These are phyloP conservation scores for Volvox africanus DNA, from an alignment of 139 green algal species.

Conservation along the genomic window DNA sequence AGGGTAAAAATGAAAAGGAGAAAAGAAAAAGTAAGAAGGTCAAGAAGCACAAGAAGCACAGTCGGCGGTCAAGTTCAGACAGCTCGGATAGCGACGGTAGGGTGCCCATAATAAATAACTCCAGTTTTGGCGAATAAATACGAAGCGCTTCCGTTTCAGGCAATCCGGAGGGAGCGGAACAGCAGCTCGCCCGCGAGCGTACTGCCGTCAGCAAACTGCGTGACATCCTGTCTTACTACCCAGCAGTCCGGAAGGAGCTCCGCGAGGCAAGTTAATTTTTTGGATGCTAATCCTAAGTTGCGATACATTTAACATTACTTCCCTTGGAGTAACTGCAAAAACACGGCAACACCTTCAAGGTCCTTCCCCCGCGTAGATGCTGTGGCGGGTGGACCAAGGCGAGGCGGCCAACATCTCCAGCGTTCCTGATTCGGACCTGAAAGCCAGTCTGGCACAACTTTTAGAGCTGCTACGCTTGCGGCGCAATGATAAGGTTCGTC, in stretches of 20 bases:
- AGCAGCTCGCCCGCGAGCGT: slow-evolving; percentile 45
- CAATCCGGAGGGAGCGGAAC: neutral
- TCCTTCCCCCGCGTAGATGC: slow-evolving; percentile 39
- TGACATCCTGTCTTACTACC: slow-evolving; percentile 27
- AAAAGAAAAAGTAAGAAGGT: slow-evolving; percentile 65
- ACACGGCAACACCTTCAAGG: neutral
- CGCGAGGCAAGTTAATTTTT: slow-evolving; percentile 41
- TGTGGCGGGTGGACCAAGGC: slow-evolving; percentile 53
- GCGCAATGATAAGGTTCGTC: slow-evolving; percentile 47
- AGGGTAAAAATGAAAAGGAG: slow-evolving; percentile 60
- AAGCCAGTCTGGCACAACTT: slow-evolving; percentile 29
- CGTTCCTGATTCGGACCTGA: slow-evolving; percentile 49
- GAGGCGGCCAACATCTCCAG: slow-evolving; percentile 47
- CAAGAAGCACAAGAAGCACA: slow-evolving; percentile 54
- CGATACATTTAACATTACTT: too few species aligned
- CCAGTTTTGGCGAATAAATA: neutral
- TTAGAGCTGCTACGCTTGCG: slow-evolving; percentile 45
- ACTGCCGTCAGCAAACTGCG: slow-evolving; percentile 49
- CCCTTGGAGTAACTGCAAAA: neutral
- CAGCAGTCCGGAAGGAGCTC: slow-evolving; percentile 53
- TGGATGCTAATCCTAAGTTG: too few species aligned
- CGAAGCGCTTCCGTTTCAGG: neutral
- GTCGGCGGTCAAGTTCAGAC: slow-evolving; percentile 41
- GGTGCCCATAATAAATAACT: neutral
- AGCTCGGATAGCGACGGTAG: slow-evolving; percentile 42